Evolutionary conservation across 2,329 filamentous ascomycete genomes (phyloP), one percentile per base, ranked within the genome.

Genomic region (Epichloe hybrida): DNA sequence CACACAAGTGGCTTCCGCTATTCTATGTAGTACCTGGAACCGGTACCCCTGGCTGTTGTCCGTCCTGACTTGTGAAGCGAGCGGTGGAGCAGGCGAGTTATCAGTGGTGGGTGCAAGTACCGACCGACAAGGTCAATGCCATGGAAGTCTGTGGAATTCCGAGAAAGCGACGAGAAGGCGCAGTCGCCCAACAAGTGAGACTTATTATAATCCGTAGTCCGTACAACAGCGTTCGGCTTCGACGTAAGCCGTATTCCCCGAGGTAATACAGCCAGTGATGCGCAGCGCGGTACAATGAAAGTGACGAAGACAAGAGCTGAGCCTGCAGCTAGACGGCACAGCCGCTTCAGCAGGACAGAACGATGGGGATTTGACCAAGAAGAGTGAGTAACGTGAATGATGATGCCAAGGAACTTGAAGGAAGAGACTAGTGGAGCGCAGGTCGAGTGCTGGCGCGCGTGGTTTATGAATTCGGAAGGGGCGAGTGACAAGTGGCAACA

Each of bases 51-150:
- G 31, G 3, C 31, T 31, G 31, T 11, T 9, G 8, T 31, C 31
- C 31, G 8, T 31, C 31, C 31, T 31, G 31, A 31, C 31, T 31
- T 31, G 31, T 4, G 8, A 31, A 31, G 31, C 31, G 31, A 31
- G 31, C 31, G 31, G 54, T 53, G 54, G 54, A 53, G 54, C 48
- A 46, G 49, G 51, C 54, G 54, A 31, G 8, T 31, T 9, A 3
- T 4, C 11, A 36, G 15, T n/a, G 31, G 17, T 36, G 35, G 35
- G 45, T 20, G 17, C 17, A 23, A 7, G 38, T 8, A 4, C 37
- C 4, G n/a, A 12, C 9, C 15, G 27, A 8, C 27, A 8, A 27
- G 27, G 27, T 27, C 23, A 20, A 48, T 21, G 38, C 38, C 23
- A 35, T 27, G 31, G 37, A 35, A 48, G 46, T 8, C n/a, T 17